Evolutionary conservation across 139 green algal genomes (phyloP), one percentile per base, ranked within the genome.

Genomic region (Pseudopediastrum boryanum): DNA sequence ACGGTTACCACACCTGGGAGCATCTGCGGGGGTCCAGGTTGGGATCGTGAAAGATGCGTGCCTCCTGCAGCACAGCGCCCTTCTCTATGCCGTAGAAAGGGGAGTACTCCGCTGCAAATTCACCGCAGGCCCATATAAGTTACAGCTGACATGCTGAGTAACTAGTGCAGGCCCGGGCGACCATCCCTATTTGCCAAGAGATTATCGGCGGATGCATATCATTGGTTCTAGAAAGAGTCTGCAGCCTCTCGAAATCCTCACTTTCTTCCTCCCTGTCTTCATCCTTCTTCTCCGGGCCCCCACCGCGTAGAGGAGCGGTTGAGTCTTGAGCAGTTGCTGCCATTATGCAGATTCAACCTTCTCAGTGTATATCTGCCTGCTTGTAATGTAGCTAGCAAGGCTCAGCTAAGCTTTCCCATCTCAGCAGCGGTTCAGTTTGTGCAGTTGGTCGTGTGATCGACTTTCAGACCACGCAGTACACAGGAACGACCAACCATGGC

Each of bases 41-140:
- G 0, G 91, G 83, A 67, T 98, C 93, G 76, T 99, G 95, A 83
- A 99, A 99, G 44, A 95, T 87, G 27, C 96, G 86, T 4, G 96
- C 90, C 79, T 99, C 96, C 85, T 99, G 96, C 36, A 99, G 89
- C n/a, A 99, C 96, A 19, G 91, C 89, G 2, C 95, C 96, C 87
- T 99, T 99, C 84, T 99, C 96, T 36, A 99, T 99, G 42, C 97
- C 96, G 71, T 95, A 99, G 79, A 99, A 99, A 12, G 96, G 96
- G 0, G 96, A 99, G 84, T 97, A 99, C 86, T 99, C 96, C 33
- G 89, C 94, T 98, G 92, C 82, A 84, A n/a, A 54, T 71, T 41
- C 41, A 82, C n/a, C n/a, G n/a, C n/a, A n/a, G n/a, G 13, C 41
- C 44, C 5, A 42, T n/a, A 78, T 61, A 54, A 27, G 10, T 16